These are phyloP conservation scores for Perkinsus olseni DNA, from an alignment of 169 alveolate genomes.

Conservation along the genomic window DNA sequence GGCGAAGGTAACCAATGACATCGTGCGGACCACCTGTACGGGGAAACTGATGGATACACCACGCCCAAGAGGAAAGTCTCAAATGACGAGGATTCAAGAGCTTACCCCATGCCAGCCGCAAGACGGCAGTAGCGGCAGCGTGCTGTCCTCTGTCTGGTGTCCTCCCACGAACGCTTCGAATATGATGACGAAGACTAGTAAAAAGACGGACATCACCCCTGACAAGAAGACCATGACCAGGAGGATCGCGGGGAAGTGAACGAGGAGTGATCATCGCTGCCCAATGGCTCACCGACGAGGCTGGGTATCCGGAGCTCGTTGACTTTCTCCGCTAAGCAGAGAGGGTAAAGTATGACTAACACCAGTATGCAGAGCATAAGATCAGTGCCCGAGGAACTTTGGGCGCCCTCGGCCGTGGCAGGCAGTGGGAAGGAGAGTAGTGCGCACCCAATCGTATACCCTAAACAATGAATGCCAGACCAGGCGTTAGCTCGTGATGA, in stretches of 20 bases:
- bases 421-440: neutral
- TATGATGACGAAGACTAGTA: constrained; percentile 5
- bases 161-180: neutral
- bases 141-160: neutral
- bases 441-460: neutral
- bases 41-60: too few relatives aligned
- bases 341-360: neutral
- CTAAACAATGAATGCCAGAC: neutral
- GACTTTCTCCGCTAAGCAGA: constrained; percentile 10
- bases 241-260: too few relatives aligned
- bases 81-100: neutral
- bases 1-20: neutral
- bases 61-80: neutral
- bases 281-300: neutral
- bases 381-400: neutral
- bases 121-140: neutral
- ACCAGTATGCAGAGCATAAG: neutral
- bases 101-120: neutral
- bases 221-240: neutral
- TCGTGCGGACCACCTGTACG: constrained; percentile 2
- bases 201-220: constrained; percentile 6
- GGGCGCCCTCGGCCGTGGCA: neutral
- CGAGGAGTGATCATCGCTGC: neutral
- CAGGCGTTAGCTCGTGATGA: neutral
- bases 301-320: constrained; percentile 9